A percentile compares a stretch with the other conserved stretches of the same genome.
phyloP scores from a whole-genome alignment of 306 rosid species.

The Alnus rubra region DNA sequence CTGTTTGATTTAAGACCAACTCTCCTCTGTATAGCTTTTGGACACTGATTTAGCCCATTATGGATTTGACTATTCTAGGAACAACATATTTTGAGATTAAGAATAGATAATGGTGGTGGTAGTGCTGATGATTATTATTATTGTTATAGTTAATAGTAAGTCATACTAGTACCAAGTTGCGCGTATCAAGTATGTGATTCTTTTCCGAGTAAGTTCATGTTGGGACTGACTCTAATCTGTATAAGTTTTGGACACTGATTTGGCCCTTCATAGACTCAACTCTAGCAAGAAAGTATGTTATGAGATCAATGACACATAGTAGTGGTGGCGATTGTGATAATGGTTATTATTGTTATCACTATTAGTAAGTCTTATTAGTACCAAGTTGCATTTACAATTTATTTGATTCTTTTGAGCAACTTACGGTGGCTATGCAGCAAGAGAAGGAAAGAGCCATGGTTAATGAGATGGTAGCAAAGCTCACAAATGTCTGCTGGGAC shows the following conservation, averaged over 20 bases:
- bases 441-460: conserved; percentile 77
- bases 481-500: conserved; percentile 86
- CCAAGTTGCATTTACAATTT: neutral
- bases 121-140: neutral
- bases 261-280: too few relatives aligned
- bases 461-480: conserved; percentile 82
- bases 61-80: neutral
- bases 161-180: neutral
- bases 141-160: neutral
- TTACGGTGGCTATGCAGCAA: conserved; percentile 49
- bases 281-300: neutral
- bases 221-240: neutral
- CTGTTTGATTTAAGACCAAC: neutral
- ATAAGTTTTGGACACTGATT: too few relatives aligned
- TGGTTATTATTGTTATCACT: neutral
- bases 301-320: neutral
- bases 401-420: neutral
- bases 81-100: neutral
- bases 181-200: neutral
- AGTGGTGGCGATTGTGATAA: neutral
- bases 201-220: neutral
- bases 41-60: neutral
- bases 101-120: neutral
- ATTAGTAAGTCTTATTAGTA: neutral
- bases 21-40: neutral